Conservation (phyloP, 2,329 filamentous ascomycete genomes). For the Fusarium denticulatum region DNA sequence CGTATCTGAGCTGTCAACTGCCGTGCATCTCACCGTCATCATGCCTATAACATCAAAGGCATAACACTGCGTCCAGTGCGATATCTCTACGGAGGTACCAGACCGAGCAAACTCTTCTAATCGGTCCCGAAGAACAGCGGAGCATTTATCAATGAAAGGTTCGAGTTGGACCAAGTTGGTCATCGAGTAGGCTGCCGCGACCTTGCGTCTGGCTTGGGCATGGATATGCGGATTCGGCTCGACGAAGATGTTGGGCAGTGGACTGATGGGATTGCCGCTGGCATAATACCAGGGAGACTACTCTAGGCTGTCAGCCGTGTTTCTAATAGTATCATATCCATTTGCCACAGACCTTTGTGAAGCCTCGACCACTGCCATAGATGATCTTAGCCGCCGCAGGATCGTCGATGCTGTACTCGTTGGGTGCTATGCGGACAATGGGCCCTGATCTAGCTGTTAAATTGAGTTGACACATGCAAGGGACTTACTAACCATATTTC, state of each 20-base stretch:
- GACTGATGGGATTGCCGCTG: background rate
- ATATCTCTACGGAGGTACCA: background rate
- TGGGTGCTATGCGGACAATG: background rate
- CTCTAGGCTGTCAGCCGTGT: accelerated
- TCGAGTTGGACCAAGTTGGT: background rate
- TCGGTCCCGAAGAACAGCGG: background rate
- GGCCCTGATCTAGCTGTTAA: background rate
- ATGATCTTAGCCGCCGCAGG: background rate
- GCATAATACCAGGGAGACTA: background rate
- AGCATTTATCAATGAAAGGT: background rate
- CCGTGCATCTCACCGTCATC: background rate
- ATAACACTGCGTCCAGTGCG: background rate
- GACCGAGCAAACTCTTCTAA: background rate
- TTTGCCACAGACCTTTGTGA: background rate
- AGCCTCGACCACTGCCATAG: background rate
- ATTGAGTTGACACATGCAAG: accelerated
- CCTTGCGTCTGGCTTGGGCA: background rate
- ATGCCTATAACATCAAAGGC: background rate
- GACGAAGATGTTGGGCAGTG: background rate
- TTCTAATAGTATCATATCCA: accelerated
- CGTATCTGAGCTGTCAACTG: accelerated
- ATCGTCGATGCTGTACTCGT: background rate
- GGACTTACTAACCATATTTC: background rate
- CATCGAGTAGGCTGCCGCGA: background rate
- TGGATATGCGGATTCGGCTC: background rate